Percentiles rank a stretch among this genome's conserved stretches.
Evolutionary conservation across 306 rosid species (phyloP).

Genomic region (Astragalus membranaceus): DNA sequence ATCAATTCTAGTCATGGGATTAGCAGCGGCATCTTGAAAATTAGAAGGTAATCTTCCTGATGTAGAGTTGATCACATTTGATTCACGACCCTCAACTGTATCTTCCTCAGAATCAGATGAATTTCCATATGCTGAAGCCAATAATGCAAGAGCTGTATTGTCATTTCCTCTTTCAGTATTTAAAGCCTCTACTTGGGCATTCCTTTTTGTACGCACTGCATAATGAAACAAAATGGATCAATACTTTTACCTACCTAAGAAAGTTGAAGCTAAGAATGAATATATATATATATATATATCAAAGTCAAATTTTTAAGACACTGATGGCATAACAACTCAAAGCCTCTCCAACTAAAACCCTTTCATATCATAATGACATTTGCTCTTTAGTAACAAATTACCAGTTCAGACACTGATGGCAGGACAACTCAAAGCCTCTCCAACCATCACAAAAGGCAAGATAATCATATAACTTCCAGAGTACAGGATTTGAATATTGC

Average conservation of each 20-base stretch:
- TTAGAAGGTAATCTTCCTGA: conserved; percentile 44
- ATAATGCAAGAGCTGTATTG: conserved; percentile 78
- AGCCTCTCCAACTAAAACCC: conserved; percentile 9
- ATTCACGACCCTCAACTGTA: conserved; percentile 33
- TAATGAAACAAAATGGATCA: conserved; percentile 8
- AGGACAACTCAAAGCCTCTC: conserved; percentile 14
- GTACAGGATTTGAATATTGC: not conserved
- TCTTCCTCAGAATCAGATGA: conserved; percentile 91
- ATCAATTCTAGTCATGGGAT: conserved; percentile 20
- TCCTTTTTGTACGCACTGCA: conserved; percentile 46
- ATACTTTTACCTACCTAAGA: conserved; percentile 9
- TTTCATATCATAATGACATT: not conserved
- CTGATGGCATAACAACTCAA: too few species aligned
- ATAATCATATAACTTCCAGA: not conserved
- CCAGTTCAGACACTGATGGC: not conserved
- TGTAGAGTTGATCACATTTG: conserved; percentile 30
- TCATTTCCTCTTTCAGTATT: conserved; percentile 35
- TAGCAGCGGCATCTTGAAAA: conserved; percentile 28
- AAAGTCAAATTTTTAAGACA: not conserved
- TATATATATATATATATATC: not conserved
- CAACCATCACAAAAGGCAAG: conserved; percentile 3
- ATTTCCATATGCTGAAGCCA: conserved; percentile 82
- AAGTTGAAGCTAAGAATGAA: not conserved
- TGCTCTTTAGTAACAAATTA: not conserved
- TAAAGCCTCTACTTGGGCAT: conserved; percentile 31